Evolutionary conservation across 2,329 filamentous ascomycete genomes (phyloP).

Genomic region (Hymenoscyphus scutula): DNA sequence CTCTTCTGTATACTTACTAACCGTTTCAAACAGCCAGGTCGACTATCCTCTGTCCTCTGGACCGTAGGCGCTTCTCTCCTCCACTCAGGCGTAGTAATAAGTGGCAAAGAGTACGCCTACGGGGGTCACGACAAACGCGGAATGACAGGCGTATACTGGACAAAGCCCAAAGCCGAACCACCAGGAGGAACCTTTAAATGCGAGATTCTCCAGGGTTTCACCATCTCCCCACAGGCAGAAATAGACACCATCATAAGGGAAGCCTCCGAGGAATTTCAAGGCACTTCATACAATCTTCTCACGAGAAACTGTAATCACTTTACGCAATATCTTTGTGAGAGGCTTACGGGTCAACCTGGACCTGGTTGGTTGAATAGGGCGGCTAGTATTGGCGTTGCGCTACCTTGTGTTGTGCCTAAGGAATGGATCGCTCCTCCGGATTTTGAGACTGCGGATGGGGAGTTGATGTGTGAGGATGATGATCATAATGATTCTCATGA

Average conservation of each 20-base stretch:
- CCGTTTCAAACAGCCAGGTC: constrained; percentile 56
- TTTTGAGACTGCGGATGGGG: constrained; percentile 69
- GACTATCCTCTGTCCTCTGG: constrained; percentile 75
- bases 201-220: constrained; percentile 77
- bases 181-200: constrained; percentile 75
- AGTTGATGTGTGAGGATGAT: constrained; percentile 51
- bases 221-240: constrained; percentile 64
- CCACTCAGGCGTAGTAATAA: constrained; percentile 80
- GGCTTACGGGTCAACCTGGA: constrained; percentile 66
- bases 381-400: constrained; percentile 75
- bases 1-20: background rate
- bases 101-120: constrained; percentile 78
- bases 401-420: constrained; percentile 78
- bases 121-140: constrained; percentile 72
- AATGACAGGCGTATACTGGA: constrained; percentile 81
- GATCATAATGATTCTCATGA: constrained; percentile 49
- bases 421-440: constrained; percentile 82
- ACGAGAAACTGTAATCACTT: constrained; percentile 90
- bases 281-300: constrained; percentile 75
- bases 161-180: constrained; percentile 66
- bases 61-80: constrained; percentile 72
- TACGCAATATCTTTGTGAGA: constrained; percentile 71
- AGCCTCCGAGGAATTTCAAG: constrained; percentile 70
- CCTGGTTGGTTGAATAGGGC: constrained; percentile 80
- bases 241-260: constrained; percentile 67